Base-by-base conservation (phyloP, 345 rosid species). In the Rhizophora apiculata region DNA sequence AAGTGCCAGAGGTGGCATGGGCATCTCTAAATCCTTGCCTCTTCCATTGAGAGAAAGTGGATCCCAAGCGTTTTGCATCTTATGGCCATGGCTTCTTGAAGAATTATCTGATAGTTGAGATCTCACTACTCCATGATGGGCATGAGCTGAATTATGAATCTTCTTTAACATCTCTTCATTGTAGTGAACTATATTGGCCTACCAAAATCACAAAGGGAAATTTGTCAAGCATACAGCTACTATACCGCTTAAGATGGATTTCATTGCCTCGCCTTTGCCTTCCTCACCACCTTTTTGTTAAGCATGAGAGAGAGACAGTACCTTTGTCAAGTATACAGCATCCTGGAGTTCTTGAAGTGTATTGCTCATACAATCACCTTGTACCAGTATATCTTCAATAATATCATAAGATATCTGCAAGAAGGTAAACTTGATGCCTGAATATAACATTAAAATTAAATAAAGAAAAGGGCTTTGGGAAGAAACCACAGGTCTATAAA, bases 251-350 rank as follows among this genome's bases (percentile, higher is more conserved):
- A 34, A 7, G 9, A 34, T 26, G 11, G 1, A 56, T 24, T 8
- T 8, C 60, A 56, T 56, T 10, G 13, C 26, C 24, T 24, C 60
- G 22, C 9, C 26, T 24, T 56, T 56, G 16, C 60, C 9, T 56
- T 22, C 27, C 13, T 21, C 8, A 15, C 19, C 19, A 43, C 30
- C 30, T 56, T 24, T 55, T 24, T 10, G 60, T 43, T 13, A 13
- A 13, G 49, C 49, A 3, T 43, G 19, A 43, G 49, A 43, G 49
- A 29, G 21, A 64, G 58, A 63, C 24, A 16, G 24, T 73, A 80
- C 98, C 97, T 91, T 91, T 68, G 97, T 94, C 80, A 89, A 78
- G 58, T 79, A 78, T 79, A 89, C 97, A 70, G 93, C 97, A 82
- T 89, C 90, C 79, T 94, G 97, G 70, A 94, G 97, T 75, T 89